phyloP scores from a whole-genome alignment of 108 stramenopile genomes.

The Skeletonema tropicum region DNA sequence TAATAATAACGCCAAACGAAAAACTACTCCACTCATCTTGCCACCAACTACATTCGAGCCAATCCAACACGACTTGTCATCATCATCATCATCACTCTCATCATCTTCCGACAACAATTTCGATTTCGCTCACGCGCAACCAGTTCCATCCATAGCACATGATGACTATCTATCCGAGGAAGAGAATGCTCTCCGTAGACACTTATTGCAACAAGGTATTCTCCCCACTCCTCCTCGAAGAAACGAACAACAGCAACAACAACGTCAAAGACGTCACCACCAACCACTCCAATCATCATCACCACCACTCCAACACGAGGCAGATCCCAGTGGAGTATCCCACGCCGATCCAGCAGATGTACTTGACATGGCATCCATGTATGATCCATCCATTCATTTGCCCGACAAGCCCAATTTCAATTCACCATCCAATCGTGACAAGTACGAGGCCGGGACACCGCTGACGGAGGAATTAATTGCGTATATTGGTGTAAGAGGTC shows the following conservation, averaged over 20 bases:
- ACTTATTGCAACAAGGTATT: conserved; percentile 32
- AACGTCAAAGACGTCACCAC: neutral
- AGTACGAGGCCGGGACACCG: conserved; percentile 81
- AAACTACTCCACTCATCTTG: conserved; percentile 17
- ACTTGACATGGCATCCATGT: conserved; percentile 45
- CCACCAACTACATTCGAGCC: conserved; percentile 11
- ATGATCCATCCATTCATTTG: conserved; percentile 48
- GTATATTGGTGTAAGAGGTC: conserved; percentile 76
- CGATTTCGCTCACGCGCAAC: conserved; percentile 17
- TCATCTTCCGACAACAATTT: conserved; percentile 3
- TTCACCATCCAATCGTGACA: conserved; percentile 17
- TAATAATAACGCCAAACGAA: neutral
- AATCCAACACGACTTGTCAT: neutral
- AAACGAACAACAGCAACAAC: neutral
- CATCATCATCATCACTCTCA: neutral
- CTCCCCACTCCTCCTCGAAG: conserved; percentile 25
- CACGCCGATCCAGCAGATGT: conserved; percentile 44
- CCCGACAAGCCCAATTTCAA: conserved; percentile 50
- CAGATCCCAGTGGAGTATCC: conserved; percentile 46
- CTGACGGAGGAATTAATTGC: conserved; percentile 68
- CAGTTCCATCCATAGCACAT: neutral
- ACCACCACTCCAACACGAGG: neutral
- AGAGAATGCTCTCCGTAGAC: conserved; percentile 30
- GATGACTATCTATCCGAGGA: neutral
- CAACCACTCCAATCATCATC: neutral